Evolutionary conservation across 768 basidiomycete species (phyloP), one percentile per base, ranked within the genome.

Genomic region (Russula abietina): DNA sequence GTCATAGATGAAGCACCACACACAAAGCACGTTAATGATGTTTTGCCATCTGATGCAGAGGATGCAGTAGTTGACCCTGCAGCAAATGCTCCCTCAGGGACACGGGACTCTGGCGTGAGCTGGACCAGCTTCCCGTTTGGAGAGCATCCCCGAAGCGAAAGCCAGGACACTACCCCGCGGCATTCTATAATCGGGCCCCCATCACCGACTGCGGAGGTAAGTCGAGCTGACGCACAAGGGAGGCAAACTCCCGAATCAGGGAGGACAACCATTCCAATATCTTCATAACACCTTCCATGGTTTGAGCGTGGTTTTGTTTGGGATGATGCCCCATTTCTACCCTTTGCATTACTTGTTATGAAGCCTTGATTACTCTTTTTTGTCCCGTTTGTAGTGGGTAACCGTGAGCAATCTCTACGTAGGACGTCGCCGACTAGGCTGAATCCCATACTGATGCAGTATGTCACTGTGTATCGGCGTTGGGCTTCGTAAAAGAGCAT

Each of bases 401-500:
- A 39, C 36, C 38, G 43, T 28, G 57, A 36, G 50, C 57, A 30
- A 49, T 49, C 56, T 51, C 54, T 63, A 48, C 59, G 45, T 63
- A 56, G 57, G 57, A 48, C 57, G 43, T 60, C 52, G 26, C 45
- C 48, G 64, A 26, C 62, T 54, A 51, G 76, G 71, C 69, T 74
- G 77, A 67, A 91, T 79, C 67, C 84, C 83, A 73, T 91, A 91
- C 71, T 87, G 83, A 66, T 77, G 68, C 57, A 93, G 74, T 38
- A 82, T 76, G 38, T 81, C 79, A 26, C 75, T 71, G 60, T 71
- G 70, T 59, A 86, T 79, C 19, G 81, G 69, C 14, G 90, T 85
- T 45, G 95, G 95, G 74, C 92, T 93, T 74, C 85, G 88, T 80
- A 97, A 94, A 43, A 96, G 83, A 48, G 86, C 83, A 75, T 98